phyloP scores from a whole-genome alignment of 2,329 filamentous ascomycete species.

The Monosporascus ibericus region DNA sequence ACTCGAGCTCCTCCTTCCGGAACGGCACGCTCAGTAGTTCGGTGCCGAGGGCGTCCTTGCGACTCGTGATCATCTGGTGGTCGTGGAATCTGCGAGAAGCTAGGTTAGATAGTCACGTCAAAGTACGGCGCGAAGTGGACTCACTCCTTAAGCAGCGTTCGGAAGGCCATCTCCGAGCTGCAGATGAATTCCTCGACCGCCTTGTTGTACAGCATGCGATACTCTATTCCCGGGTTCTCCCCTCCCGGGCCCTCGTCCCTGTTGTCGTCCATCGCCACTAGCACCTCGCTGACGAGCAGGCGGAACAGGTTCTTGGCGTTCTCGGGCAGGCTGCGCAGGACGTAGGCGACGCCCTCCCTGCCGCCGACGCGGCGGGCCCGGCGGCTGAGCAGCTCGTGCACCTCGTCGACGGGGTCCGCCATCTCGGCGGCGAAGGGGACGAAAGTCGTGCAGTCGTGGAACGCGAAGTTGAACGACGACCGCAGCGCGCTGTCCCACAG shows the following conservation, averaged over 20 bases:
- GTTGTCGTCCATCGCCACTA: constrained; percentile 64
- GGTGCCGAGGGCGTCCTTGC: constrained; percentile 77
- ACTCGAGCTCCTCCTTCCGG: constrained; percentile 80
- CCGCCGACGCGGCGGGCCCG: constrained; percentile 76
- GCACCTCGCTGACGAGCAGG: constrained; percentile 76
- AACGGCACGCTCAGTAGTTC: constrained; percentile 85
- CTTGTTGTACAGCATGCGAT: constrained; percentile 87
- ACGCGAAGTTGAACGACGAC: constrained; percentile 77
- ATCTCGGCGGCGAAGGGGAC: constrained; percentile 61
- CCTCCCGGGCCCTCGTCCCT: constrained; percentile 39
- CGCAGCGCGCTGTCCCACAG: constrained; percentile 87
- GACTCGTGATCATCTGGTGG: constrained; percentile 91
- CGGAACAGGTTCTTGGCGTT: constrained; percentile 86
- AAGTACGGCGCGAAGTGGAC: constrained; percentile 20
- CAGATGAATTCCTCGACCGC: constrained; percentile 96
- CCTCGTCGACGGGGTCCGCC: constrained; percentile 80
- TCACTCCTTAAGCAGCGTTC: constrained; percentile 87
- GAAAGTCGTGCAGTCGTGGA: constrained; percentile 94
- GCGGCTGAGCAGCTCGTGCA: constrained; percentile 79
- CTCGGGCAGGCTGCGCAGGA: constrained; percentile 82
- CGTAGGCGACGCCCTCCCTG: constrained; percentile 86
- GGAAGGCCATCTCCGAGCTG: constrained; percentile 91
- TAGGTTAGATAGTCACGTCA: constrained; percentile 11
- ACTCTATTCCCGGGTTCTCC: constrained; percentile 72
- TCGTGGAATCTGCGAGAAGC: constrained; percentile 69